These are phyloP conservation scores for Leucoagaricus sp. DNA, from an alignment of 1,284 basidiomycete species.

Conservation along the genomic window DNA sequence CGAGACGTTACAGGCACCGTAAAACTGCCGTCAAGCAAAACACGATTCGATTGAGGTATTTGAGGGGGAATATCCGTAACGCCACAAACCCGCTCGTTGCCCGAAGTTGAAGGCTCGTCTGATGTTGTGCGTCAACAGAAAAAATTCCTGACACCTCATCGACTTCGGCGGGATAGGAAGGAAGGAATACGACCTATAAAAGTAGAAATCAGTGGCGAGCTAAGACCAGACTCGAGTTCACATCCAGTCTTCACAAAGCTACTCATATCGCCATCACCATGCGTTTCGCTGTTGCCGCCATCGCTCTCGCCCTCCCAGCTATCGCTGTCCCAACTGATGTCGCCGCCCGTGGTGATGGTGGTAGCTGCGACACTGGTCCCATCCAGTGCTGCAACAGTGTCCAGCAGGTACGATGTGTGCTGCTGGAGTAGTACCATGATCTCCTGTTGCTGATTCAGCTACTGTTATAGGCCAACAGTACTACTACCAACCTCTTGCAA, in stretches of 20 bases:
- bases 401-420: constrained; percentile 9
- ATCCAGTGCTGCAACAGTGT: constrained; percentile 29
- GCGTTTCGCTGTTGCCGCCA: constrained; percentile 4
- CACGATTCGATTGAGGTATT: too few species aligned
- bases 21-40: too few species aligned
- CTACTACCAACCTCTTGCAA: constrained; percentile 10
- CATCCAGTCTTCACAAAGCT: background rate
- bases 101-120: too few species aligned
- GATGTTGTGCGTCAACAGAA: too few species aligned
- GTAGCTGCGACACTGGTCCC: constrained; percentile 28
- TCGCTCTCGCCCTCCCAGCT: constrained; percentile 20
- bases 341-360: constrained; percentile 21
- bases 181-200: background rate
- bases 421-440: background rate
- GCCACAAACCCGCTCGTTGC: too few species aligned
- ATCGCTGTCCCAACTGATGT: constrained; percentile 21
- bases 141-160: too few species aligned
- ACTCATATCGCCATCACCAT: background rate
- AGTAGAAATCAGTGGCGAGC: background rate
- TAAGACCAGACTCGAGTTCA: constrained; percentile 1
- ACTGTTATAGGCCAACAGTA: constrained; percentile 7
- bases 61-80: too few species aligned
- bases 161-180: background rate
- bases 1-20: too few species aligned
- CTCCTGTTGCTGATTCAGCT: background rate